Conservation (phyloP, 306 rosid species). For the Acacia crassicarpa region DNA sequence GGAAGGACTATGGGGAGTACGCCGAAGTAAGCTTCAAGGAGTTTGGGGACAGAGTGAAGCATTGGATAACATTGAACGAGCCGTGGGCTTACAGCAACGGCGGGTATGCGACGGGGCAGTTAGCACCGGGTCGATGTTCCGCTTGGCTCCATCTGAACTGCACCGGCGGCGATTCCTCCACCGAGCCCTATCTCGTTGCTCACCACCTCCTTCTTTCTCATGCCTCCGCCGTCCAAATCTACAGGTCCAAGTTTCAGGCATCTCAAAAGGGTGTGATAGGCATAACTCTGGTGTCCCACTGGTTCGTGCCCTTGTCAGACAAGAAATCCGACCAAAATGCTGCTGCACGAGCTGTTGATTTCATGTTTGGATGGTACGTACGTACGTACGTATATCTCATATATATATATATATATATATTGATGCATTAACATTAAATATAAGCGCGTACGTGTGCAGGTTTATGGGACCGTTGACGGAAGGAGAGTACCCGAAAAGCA, state of each 20-base stretch:
- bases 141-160: constrained; percentile 42
- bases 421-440: no score
- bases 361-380: constrained; percentile 67
- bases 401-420: no score
- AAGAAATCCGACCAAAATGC: constrained; percentile 35
- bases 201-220: constrained; percentile 69
- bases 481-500: not conserved
- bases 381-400: no score
- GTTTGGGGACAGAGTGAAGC: constrained; percentile 63
- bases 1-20: constrained; percentile 52
- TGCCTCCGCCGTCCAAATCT: constrained; percentile 49
- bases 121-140: constrained; percentile 58
- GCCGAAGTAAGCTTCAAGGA: constrained; percentile 54
- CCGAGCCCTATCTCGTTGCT: constrained; percentile 56
- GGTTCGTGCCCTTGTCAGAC: constrained; percentile 51
- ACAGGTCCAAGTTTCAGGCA: constrained; percentile 50
- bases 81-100: constrained; percentile 23
- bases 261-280: constrained; percentile 67
- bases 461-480: constrained; percentile 2
- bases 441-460: not conserved
- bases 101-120: constrained; percentile 32
- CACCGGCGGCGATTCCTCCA: constrained; percentile 50
- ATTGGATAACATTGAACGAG: constrained; percentile 70
- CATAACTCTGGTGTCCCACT: constrained; percentile 41
- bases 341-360: constrained; percentile 53